A percentile compares a stretch with the other conserved stretches of the same genome.
Conservation (phyloP, 768 basidiomycete species). For the Lentinula sp. region DNA sequence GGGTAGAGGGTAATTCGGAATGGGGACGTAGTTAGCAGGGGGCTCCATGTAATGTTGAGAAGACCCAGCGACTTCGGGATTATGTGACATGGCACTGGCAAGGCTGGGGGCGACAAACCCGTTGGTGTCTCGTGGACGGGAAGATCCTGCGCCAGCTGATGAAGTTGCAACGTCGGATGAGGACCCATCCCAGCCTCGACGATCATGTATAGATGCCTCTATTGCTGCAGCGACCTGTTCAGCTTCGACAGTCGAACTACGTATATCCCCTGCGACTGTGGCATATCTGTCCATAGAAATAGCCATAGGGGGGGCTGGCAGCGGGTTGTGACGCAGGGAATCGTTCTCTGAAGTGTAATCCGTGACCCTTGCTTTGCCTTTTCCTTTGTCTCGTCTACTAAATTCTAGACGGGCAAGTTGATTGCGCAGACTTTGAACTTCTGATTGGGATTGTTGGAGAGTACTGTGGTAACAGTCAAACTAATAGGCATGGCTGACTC, state of each 20-base stretch:
- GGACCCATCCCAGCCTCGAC: not conserved
- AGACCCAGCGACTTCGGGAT: not conserved
- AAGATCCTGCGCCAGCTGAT: not conserved
- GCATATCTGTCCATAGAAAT: constrained; percentile 1
- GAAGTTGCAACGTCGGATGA: constrained; percentile 1
- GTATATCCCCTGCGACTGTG: not conserved
- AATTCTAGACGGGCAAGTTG: not conserved
- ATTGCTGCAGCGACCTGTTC: constrained; percentile 1
- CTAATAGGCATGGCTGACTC: not conserved
- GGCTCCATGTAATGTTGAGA: not conserved
- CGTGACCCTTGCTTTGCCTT: not conserved
- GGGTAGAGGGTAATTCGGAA: not conserved
- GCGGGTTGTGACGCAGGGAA: not conserved
- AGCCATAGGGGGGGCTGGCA: not conserved
- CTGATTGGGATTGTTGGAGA: not conserved
- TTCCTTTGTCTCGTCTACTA: constrained; percentile 2
- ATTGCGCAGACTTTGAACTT: constrained; percentile 2
- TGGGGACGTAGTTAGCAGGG: not conserved
- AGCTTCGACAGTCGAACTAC: not conserved
- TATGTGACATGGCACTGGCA: too few species aligned
- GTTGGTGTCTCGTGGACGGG: not conserved
- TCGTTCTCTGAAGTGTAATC: not conserved
- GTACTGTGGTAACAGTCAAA: not conserved
- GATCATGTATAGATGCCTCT: constrained; percentile 1
- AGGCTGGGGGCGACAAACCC: not conserved